Evolutionary conservation across 495 filamentous ascomycete genomes (phyloP), one percentile per base, ranked within the genome.

Genomic region (Chaetomidium leptoderma): DNA sequence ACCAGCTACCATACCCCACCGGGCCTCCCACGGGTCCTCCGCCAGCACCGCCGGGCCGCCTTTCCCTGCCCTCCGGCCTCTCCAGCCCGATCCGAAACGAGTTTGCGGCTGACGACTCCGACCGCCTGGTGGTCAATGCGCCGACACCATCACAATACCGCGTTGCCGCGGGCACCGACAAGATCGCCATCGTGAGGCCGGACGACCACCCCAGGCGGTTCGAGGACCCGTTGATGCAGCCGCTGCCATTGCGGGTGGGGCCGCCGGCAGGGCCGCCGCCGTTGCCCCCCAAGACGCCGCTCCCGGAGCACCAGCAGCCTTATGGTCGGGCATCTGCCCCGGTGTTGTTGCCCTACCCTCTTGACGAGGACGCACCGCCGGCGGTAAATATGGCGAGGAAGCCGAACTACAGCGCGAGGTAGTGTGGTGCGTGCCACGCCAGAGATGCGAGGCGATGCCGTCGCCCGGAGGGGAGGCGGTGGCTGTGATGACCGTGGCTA

Each of bases 361-460:
- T 85, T 42, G 81, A 84, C 54, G 89, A 95, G 56, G 89, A 87
- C n/a, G 86, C 86, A 13, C 90, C 91, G 0, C 91, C 91, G 1
- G 71, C 77, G 13, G 90, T 95, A 6, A 92, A 95, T 62, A 83
- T 87, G 77, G 85, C 87, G 54, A 84, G 86, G 66, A 97, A 97
- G 71, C 91, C 91, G 9, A 86, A 89, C 59, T 91, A 86, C 64
- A 78, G 79, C 58, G 74, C 78, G 50, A 74, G 81, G 59, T 84
- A 72, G 67, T 45, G 11, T 1, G 36, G 9, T 24, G 19, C 11
- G 39, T 23, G 46, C 27, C 29, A 4, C 35, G 3, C 16, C 14
- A 21, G 33, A 16, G 23, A 23, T 16, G 16, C 6, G 37, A n/a
- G 7, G 24, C 14, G 3, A 13, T 6, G 27, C 5, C 14, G 16